A percentile compares a stretch with the other conserved stretches of the same genome.
Evolutionary conservation across 2,329 filamentous ascomycete genomes (phyloP).

Genomic region (Sclerotinia minor): DNA sequence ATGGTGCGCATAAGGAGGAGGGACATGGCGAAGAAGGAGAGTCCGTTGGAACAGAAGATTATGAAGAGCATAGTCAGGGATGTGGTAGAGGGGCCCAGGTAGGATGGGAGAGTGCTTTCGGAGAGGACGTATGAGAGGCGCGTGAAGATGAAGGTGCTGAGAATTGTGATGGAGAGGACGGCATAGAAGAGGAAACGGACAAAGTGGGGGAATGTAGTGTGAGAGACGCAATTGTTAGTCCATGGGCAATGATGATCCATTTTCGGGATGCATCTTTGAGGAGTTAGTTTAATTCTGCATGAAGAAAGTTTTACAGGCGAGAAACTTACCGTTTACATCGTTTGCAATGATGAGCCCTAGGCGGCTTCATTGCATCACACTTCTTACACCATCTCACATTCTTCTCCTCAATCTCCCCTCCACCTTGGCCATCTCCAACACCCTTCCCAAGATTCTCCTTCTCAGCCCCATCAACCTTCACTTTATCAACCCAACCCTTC

Average conservation of each 20-base stretch:
- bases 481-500: conserved; percentile 44
- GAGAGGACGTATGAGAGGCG: conserved; percentile 63
- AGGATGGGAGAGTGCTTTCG: conserved; percentile 66
- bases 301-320: not conserved
- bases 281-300: conserved; percentile 11
- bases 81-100: conserved; percentile 65
- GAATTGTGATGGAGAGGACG: conserved; percentile 58
- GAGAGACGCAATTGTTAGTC: conserved; percentile 80
- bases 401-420: conserved; percentile 28
- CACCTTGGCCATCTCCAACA: conserved; percentile 29
- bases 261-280: conserved; percentile 65
- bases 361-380: conserved; percentile 72
- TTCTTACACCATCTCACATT: conserved; percentile 68
- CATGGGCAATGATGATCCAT: conserved; percentile 90
- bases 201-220: conserved; percentile 81
- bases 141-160: conserved; percentile 60
- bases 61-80: conserved; percentile 63
- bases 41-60: conserved; percentile 56
- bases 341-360: conserved; percentile 78
- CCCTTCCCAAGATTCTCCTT: conserved; percentile 31
- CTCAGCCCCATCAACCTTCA: not conserved
- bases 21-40: conserved; percentile 61
- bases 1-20: conserved; percentile 65
- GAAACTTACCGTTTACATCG: conserved; percentile 60
- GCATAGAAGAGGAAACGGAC: conserved; percentile 73